Conservation (phyloP, 345 rosid species). For the Adansonia digitata region DNA sequence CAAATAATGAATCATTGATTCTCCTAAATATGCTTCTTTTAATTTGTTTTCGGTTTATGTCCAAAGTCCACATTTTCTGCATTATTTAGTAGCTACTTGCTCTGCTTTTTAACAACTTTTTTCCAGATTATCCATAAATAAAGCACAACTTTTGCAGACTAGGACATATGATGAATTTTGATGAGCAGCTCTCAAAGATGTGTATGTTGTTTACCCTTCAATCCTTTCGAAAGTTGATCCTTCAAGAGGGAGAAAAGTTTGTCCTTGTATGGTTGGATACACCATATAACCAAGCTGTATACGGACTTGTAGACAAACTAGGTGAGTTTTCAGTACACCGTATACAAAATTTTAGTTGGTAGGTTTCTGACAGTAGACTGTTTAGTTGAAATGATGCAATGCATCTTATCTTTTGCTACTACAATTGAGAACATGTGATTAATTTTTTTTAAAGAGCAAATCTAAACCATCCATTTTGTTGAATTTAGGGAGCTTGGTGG, state of each 20-base stretch:
- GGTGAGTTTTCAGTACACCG: conserved; percentile 37
- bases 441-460: not conserved
- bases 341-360: not conserved
- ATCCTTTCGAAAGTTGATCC: conserved; percentile 80
- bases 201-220: conserved; percentile 76
- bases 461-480: conserved; percentile 13
- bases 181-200: conserved; percentile 77
- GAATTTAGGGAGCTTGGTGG: conserved; percentile 83
- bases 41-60: not conserved
- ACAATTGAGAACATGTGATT: conserved; percentile 2
- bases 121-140: conserved; percentile 9
- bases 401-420: conserved; percentile 10
- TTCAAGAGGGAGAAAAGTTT: conserved; percentile 95
- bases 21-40: not conserved
- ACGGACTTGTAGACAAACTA: conserved; percentile 89
- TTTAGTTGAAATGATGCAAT: conserved; percentile 12
- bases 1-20: not conserved
- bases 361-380: conserved; percentile 1
- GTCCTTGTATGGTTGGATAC: conserved; percentile 96
- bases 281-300: conserved; percentile 93
- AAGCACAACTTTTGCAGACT: conserved; percentile 40
- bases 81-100: not conserved
- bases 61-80: not conserved
- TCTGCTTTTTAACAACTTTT: conserved; percentile 1
- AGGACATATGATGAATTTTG: conserved; percentile 45